phyloP scores from a whole-genome alignment of 2,329 filamentous ascomycete genomes.

The Knoxdaviesia capensis region DNA sequence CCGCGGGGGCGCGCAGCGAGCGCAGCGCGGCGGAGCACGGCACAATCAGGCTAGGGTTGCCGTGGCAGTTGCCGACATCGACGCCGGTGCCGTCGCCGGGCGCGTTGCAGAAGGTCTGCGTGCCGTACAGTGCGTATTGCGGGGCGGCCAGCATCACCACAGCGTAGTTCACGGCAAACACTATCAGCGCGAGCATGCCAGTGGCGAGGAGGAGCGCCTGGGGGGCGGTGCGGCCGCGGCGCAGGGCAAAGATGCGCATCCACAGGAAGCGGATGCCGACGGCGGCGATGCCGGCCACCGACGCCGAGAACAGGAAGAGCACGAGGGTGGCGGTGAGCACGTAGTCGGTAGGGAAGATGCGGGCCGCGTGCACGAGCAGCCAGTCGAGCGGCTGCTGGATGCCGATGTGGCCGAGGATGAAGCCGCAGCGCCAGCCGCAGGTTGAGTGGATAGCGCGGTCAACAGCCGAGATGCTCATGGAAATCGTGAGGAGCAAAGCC shows the following conservation, averaged over 20 bases:
- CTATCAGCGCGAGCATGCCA: slow-evolving; percentile 75
- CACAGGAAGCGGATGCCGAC: slow-evolving; percentile 93
- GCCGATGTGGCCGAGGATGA: slow-evolving; percentile 70
- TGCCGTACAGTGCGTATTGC: slow-evolving; percentile 85
- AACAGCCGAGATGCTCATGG: slow-evolving; percentile 87
- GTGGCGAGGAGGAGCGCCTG: slow-evolving; percentile 84
- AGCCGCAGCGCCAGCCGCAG: slow-evolving; percentile 80
- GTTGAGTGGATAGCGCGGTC: slow-evolving; percentile 94
- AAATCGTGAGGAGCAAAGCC: slow-evolving; percentile 60
- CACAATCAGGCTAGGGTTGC: slow-evolving; percentile 50
- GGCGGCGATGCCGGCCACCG: slow-evolving; percentile 66
- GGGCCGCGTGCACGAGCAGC: slow-evolving; percentile 62
- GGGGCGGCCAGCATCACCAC: slow-evolving; percentile 87
- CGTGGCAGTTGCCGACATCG: slow-evolving; percentile 51
- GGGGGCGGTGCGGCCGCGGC: slow-evolving; percentile 71
- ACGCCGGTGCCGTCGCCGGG: slow-evolving; percentile 37
- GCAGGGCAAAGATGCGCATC: slow-evolving; percentile 81
- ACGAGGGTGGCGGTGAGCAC: slow-evolving; percentile 70
- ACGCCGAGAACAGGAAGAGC: slow-evolving; percentile 73
- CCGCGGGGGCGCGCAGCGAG: slow-evolving; percentile 49
- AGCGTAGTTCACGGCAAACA: slow-evolving; percentile 80
- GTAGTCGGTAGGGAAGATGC: slow-evolving; percentile 82
- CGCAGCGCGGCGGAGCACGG: slow-evolving; percentile 63
- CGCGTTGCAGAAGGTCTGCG: slow-evolving; percentile 81
- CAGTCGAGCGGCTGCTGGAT: slow-evolving; percentile 93